These are phyloP conservation scores for Aspergillus hancockii DNA, from an alignment of 495 filamentous ascomycete genomes.

Conservation along the genomic window DNA sequence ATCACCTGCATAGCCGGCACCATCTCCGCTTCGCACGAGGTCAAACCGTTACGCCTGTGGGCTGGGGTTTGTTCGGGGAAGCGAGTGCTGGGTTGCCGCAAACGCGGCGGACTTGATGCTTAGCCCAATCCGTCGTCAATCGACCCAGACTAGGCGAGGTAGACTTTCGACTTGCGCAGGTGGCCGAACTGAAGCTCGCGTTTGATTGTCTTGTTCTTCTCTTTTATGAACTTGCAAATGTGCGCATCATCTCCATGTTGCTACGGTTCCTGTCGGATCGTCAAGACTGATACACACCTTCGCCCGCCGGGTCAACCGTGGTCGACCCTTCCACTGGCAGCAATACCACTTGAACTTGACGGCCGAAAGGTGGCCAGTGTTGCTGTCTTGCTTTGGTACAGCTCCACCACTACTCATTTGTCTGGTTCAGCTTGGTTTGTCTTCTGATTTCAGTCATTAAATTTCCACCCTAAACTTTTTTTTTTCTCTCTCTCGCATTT, in stretches of 20 bases:
- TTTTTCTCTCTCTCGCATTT: conserved; percentile 13
- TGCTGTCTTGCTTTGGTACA: conserved; percentile 23
- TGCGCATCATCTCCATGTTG: conserved; percentile 40
- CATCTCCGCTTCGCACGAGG: conserved; percentile 27
- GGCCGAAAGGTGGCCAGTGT: conserved; percentile 22
- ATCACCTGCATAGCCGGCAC: conserved; percentile 46
- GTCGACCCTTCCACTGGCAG: conserved; percentile 31
- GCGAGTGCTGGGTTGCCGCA: conserved; percentile 27
- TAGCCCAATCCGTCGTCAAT: conserved; percentile 24
- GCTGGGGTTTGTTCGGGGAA: conserved; percentile 27
- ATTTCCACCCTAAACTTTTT: conserved; percentile 19
- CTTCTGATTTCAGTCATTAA: conserved; percentile 15
- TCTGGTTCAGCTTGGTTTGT: conserved; percentile 23
- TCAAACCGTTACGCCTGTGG: conserved; percentile 27
- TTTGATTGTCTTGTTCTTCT: conserved; percentile 36
- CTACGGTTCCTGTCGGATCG: conserved; percentile 33
- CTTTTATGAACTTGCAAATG: conserved; percentile 42
- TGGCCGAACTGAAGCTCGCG: conserved; percentile 29
- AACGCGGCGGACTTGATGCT: conserved; percentile 30
- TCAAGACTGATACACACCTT: conserved; percentile 30
- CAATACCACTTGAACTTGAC: conserved; percentile 20
- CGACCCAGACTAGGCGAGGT: conserved; percentile 24
- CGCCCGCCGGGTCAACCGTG: conserved; percentile 31
- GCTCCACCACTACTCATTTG: conserved; percentile 27
- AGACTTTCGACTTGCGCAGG: conserved; percentile 30